These are phyloP conservation scores for Talaromyces sp. DNA, from an alignment of 2,329 filamentous ascomycete genomes.

Conservation along the genomic window DNA sequence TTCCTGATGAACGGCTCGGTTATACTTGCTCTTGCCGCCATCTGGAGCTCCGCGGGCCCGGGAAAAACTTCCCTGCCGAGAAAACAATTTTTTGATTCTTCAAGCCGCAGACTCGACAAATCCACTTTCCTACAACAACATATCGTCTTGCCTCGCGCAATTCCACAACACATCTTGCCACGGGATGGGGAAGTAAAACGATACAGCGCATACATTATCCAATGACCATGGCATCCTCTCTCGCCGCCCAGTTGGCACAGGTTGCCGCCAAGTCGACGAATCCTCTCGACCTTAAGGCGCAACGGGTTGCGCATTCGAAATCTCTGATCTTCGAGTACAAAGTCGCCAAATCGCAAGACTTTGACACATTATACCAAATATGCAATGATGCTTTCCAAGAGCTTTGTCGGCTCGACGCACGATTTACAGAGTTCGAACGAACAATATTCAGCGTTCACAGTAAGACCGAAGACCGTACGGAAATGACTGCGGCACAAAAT, in stretches of 20 bases:
- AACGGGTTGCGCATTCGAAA: slow-evolving; percentile 87
- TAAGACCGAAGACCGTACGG: slow-evolving; percentile 78
- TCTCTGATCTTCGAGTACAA: slow-evolving; percentile 89
- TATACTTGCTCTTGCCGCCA: slow-evolving; percentile 21
- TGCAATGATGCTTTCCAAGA: slow-evolving; percentile 89
- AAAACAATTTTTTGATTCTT: slow-evolving; percentile 24
- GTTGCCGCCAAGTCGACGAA: slow-evolving; percentile 88
- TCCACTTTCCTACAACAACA: slow-evolving; percentile 7
- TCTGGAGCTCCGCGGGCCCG: slow-evolving; percentile 19
- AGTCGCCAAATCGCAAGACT: slow-evolving; percentile 82
- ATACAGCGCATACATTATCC: not conserved
- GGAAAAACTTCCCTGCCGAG: slow-evolving; percentile 27
- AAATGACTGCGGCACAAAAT: slow-evolving; percentile 80
- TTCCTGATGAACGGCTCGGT: slow-evolving; percentile 9
- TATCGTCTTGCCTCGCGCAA: not conserved
- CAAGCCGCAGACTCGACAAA: slow-evolving; percentile 1
- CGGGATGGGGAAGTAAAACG: slow-evolving; percentile 13
- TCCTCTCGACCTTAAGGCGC: slow-evolving; percentile 86
- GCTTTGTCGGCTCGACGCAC: slow-evolving; percentile 77
- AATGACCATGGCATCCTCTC: slow-evolving; percentile 70
- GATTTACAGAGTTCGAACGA: slow-evolving; percentile 70
- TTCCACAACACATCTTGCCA: not conserved
- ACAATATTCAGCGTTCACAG: slow-evolving; percentile 93
- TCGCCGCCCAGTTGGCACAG: slow-evolving; percentile 89
- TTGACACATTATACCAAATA: slow-evolving; percentile 80